Conservation (phyloP, 176 grass and related monocot species). For the Microstegium vimineum region DNA sequence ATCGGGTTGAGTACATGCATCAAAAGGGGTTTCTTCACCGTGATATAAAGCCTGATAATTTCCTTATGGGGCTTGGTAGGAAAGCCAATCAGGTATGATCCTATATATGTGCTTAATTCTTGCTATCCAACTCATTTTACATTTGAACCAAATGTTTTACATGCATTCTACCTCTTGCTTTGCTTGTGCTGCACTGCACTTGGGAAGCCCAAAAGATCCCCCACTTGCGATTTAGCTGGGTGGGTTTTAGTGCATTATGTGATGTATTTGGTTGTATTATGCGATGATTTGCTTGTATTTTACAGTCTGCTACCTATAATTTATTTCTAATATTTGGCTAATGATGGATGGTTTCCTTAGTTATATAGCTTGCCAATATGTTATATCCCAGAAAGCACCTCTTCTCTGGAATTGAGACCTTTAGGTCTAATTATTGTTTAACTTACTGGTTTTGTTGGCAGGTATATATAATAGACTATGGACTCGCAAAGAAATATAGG, state of each 20-base stretch:
- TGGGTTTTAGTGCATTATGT: neutral
- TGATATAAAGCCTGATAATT: conserved; percentile 84
- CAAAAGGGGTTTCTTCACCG: conserved; percentile 76
- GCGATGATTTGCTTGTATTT: neutral
- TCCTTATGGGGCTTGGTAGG: conserved; percentile 75
- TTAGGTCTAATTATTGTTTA: too few relatives aligned
- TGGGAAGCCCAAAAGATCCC: neutral
- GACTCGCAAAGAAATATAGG: conserved; percentile 73
- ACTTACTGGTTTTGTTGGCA: conserved; percentile 15
- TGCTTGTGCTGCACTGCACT: neutral
- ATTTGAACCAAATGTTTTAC: neutral
- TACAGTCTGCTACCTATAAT: neutral
- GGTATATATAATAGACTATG: conserved; percentile 90
- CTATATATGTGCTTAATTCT: neutral
- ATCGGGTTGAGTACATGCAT: conserved; percentile 78
- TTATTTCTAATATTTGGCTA: neutral
- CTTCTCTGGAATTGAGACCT: too few relatives aligned
- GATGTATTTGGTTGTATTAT: neutral
- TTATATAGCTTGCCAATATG: neutral
- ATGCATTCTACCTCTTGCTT: neutral
- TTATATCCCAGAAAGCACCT: too few relatives aligned
- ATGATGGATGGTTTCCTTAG: neutral
- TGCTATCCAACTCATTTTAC: neutral
- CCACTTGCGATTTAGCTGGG: neutral
- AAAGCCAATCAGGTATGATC: conserved; percentile 72